phyloP scores from a whole-genome alignment of 2,329 filamentous ascomycete species.

The Diaporthe sp. region DNA sequence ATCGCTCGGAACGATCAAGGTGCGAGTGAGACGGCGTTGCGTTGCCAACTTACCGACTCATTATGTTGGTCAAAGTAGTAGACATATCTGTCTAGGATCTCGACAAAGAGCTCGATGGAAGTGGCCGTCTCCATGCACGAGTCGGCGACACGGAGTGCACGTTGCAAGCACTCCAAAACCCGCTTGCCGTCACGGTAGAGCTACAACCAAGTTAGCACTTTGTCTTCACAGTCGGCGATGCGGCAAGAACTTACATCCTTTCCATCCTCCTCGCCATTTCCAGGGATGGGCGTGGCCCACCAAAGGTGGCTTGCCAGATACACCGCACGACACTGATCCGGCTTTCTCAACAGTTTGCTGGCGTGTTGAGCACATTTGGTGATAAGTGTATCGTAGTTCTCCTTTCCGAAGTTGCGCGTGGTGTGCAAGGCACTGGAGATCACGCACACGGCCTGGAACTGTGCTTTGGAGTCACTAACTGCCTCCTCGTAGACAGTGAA shows the following conservation, averaged over 20 bases:
- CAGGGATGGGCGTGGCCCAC: conserved; percentile 92
- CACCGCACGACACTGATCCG: conserved; percentile 96
- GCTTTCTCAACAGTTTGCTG: conserved; percentile 96
- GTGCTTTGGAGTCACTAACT: conserved; percentile 93
- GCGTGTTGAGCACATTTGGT: conserved; percentile 98
- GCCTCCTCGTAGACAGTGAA: conserved; percentile 99
- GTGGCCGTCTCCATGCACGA: conserved; percentile 99
- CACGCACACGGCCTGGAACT: conserved; percentile 97
- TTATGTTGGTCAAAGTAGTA: conserved; percentile 99
- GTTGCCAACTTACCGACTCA: conserved; percentile 76
- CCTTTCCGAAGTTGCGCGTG: conserved; percentile 90
- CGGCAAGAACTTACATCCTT: conserved; percentile 74
- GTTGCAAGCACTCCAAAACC: conserved; percentile 95
- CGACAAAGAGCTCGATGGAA: conserved; percentile 97
- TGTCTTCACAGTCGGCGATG: not conserved
- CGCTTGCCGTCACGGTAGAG: conserved; percentile 98
- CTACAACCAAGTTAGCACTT: conserved; percentile 58
- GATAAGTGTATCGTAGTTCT: conserved; percentile 98
- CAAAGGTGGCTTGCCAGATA: conserved; percentile 97
- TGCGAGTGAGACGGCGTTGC: no score
- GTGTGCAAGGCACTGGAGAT: conserved; percentile 92
- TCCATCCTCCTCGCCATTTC: conserved; percentile 84
- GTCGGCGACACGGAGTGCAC: conserved; percentile 94
- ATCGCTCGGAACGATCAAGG: not conserved
- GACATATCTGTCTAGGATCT: conserved; percentile 97